Conservation (phyloP, 768 basidiomycete genomes). For the Pluteus cervinus region DNA sequence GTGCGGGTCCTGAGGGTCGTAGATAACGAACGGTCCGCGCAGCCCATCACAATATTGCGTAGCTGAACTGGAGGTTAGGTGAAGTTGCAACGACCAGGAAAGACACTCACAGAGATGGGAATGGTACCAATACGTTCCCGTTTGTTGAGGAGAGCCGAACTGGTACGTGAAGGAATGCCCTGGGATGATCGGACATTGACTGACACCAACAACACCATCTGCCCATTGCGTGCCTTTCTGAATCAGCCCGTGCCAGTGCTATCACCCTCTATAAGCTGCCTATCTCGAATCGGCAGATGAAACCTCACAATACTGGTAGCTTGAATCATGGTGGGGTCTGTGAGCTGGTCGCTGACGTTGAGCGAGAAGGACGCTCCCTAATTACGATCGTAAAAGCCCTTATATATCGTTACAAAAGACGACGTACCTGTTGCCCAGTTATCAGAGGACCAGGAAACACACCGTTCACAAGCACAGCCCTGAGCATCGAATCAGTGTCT, state of each 20-base stretch:
- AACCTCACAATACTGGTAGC: slow-evolving; percentile 43
- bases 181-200: slow-evolving; percentile 36
- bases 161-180: slow-evolving; percentile 34
- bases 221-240: slow-evolving; percentile 30
- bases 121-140: slow-evolving; percentile 42
- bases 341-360: slow-evolving; percentile 41
- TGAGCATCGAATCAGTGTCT: not conserved
- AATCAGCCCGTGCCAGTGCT: slow-evolving; percentile 45
- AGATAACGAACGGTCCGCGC: slow-evolving; percentile 41
- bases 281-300: not conserved
- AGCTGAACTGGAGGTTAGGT: slow-evolving; percentile 16
- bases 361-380: slow-evolving; percentile 38
- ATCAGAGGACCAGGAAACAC: slow-evolving; percentile 22
- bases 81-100: slow-evolving; percentile 13
- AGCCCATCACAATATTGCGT: slow-evolving; percentile 55
- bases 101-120: slow-evolving; percentile 24
- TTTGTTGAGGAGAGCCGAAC: slow-evolving; percentile 27
- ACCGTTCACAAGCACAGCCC: slow-evolving; percentile 1
- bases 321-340: slow-evolving; percentile 42
- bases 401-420: not conserved
- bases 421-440: slow-evolving; percentile 19
- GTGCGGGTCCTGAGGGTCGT: slow-evolving; percentile 34
- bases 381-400: not conserved
- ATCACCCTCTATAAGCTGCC: not conserved
- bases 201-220: slow-evolving; percentile 34